A percentile compares a stretch with the other conserved stretches of the same genome.
Conservation (phyloP, 129 eudicot species). For the Flaveria trinervia region DNA sequence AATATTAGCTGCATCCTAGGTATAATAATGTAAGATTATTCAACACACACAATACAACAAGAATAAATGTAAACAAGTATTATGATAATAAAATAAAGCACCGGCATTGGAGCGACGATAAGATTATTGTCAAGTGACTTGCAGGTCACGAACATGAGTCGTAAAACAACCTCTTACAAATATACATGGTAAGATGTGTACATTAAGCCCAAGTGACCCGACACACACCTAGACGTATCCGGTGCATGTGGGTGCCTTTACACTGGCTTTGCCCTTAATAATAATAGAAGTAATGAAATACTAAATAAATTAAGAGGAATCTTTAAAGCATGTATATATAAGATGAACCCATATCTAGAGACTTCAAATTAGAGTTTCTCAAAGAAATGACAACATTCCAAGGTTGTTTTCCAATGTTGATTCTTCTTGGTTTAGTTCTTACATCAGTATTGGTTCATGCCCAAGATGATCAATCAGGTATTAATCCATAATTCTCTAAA, state of each 20-base stretch:
- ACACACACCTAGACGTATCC: too few relatives aligned
- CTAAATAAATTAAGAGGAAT: background rate
- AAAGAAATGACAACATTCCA: background rate
- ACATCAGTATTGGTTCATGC: background rate
- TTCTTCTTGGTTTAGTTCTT: background rate
- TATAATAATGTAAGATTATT: background rate
- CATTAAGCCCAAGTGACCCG: too few relatives aligned
- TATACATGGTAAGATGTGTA: too few relatives aligned
- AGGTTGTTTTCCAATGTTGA: background rate
- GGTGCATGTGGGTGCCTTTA: too few relatives aligned
- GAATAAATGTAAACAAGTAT: background rate
- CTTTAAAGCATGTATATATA: background rate
- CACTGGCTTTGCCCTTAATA: too few relatives aligned
- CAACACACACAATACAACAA: background rate
- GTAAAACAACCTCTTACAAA: too few relatives aligned
- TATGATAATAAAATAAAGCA: background rate
- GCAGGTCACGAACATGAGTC: too few relatives aligned
- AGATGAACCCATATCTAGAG: background rate
- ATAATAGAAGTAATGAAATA: too few relatives aligned
- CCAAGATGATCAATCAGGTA: conserved; percentile 13
- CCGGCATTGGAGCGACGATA: too few relatives aligned
- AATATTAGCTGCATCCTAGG: background rate
- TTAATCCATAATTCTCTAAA: background rate
- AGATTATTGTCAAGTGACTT: too few relatives aligned
- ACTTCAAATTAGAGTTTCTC: background rate